Evolutionary conservation across 139 green algal genomes (phyloP).

Genomic region (Zygnema circumcarinatum): DNA sequence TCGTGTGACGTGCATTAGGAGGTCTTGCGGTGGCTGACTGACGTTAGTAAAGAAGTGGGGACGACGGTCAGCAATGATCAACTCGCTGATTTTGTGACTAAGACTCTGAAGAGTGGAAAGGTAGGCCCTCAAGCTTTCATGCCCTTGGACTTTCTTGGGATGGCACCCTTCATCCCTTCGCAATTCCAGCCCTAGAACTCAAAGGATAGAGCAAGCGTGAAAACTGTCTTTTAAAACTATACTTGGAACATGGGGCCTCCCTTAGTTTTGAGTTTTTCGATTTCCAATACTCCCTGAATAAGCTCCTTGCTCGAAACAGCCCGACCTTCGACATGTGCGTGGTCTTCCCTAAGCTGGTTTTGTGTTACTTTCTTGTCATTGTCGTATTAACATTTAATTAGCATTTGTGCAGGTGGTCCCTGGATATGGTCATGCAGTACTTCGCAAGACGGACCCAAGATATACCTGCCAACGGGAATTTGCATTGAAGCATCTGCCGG

Average conservation of each 20-base stretch:
- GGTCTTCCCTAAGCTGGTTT: no score
- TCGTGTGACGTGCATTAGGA: constrained; percentile 65
- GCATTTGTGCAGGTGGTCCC: constrained; percentile 74
- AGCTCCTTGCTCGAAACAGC: no score
- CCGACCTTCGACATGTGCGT: no score
- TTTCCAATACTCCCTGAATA: no score
- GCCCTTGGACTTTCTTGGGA: background rate
- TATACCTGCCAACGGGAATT: constrained; percentile 93
- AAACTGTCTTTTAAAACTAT: no score
- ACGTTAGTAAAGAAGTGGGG: constrained; percentile 80
- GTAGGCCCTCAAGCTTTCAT: constrained; percentile 20
- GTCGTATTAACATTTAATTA: no score
- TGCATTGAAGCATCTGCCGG: constrained; percentile 89
- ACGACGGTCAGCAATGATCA: constrained; percentile 80
- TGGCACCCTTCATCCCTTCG: background rate
- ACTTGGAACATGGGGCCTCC: no score
- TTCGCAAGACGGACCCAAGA: constrained; percentile 96
- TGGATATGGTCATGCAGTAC: constrained; percentile 96
- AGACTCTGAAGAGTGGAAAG: constrained; percentile 91
- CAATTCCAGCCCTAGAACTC: no score
- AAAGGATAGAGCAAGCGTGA: no score
- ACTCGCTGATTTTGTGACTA: constrained; percentile 83
- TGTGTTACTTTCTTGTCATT: no score
- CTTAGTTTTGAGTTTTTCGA: no score
- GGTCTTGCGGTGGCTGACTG: constrained; percentile 87